Base-by-base conservation (phyloP, 352 stramenopile genomes). In the Chrysophaeum taylorii region DNA sequence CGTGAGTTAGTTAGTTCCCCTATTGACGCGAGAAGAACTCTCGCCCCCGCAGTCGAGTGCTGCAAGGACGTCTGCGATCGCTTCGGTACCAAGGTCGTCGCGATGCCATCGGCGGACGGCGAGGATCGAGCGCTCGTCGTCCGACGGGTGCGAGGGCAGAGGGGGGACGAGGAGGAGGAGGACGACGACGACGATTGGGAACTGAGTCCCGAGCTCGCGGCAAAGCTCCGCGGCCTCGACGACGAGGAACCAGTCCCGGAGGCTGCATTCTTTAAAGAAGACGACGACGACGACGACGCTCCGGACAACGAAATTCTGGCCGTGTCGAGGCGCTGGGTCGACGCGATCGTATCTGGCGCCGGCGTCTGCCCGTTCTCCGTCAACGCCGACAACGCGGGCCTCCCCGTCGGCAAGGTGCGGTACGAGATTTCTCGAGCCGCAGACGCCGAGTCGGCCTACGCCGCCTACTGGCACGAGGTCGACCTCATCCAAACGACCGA, bases 311-410 rank as follows among this genome's bases (percentile, higher is more conserved):
- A 4, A 31, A 37, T 62, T 21, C 25, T 62, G 27, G 50, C 23
- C 25, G 27, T 62, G 15, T 45, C 39, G 39, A 86, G 86, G 72
- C 43, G 54, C 38, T 87, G 84, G 84, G 80, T 86, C 12, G 45
- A 73, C 1, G 82, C 78, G 39, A 86, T 93, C 63, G 89, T 91
- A 72, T 79, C 82, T 2, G 82, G 87, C 68, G 81, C 92, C 77
- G 85, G 84, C 21, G 76, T 93, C 31, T 93, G 87, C 76, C 87
- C 87, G 12, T 93, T 93, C 76, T 86, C 84, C 12, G 78, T 81
- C 42, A 77, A 78, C 53, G 73, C 85, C 0, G 73, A 85, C 23
- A 69, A 77, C 38, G 84, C 82, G 52, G 87, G 87, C 31, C 79
- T 93, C 33, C 87, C 87, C 0, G 68, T 90, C 18, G 85, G 87